Evolutionary conservation across 257 asterid species (phyloP).

Genomic region (Solanum microdontum): DNA sequence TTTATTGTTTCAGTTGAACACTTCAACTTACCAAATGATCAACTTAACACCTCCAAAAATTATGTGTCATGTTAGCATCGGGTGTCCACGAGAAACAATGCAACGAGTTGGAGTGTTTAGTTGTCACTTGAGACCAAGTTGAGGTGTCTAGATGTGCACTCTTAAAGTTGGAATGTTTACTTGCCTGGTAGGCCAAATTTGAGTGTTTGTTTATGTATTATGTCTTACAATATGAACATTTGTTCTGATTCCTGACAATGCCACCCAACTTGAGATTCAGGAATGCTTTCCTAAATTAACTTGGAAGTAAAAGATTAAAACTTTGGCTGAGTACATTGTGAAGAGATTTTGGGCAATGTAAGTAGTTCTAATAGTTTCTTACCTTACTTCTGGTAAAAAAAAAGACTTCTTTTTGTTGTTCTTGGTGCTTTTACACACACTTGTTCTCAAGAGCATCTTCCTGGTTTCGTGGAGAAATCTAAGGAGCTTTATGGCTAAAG

Average conservation of each 20-base stretch:
- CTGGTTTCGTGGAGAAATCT: slow-evolving; percentile 66
- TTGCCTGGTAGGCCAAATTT: background rate
- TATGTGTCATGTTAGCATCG: background rate
- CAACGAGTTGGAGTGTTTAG: background rate
- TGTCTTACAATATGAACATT: background rate
- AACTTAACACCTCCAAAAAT: background rate
- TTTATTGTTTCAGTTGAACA: background rate
- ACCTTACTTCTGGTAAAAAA: slow-evolving; percentile 65
- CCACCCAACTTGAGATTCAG: background rate
- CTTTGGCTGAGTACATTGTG: background rate
- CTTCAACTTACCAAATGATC: background rate
- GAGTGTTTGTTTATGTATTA: background rate
- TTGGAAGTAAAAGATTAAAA: background rate
- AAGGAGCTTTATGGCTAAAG: slow-evolving; percentile 21
- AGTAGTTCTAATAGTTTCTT: slow-evolving; percentile 21
- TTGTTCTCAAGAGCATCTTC: slow-evolving; percentile 88
- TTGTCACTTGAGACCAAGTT: background rate
- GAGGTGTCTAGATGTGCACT: background rate
- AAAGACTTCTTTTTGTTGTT: slow-evolving; percentile 53
- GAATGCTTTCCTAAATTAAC: background rate
- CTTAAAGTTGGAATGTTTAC: background rate
- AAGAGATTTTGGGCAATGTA: background rate
- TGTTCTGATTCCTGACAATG: background rate
- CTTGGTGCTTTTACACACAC: slow-evolving; percentile 95
- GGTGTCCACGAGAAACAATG: background rate